phyloP scores from a whole-genome alignment of 305 asterid species.

The Fraxinus floribunda region DNA sequence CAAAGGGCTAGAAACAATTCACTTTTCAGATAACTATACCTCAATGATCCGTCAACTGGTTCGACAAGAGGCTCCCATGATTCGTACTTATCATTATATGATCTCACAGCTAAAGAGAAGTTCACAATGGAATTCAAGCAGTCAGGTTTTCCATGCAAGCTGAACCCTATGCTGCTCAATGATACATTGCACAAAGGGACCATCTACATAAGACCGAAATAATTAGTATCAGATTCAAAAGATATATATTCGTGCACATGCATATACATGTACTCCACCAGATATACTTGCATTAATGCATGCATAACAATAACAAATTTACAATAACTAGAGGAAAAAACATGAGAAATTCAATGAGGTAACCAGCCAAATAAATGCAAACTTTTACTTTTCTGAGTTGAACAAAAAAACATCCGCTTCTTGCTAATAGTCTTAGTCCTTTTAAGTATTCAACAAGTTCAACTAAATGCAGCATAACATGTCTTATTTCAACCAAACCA shows the following conservation, averaged over 20 bases:
- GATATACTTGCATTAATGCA: background rate
- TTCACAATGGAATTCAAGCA: slow-evolving; percentile 52
- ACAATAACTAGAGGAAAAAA: background rate
- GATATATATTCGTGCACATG: background rate
- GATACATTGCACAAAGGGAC: slow-evolving; percentile 92
- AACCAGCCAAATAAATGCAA: background rate
- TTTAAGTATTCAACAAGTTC: background rate
- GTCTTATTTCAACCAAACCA: background rate
- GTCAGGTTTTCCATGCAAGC: slow-evolving; percentile 64
- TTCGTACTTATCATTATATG: slow-evolving; percentile 87
- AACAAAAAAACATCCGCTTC: background rate
- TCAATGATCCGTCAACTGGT: slow-evolving; percentile 79
- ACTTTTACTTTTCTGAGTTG: background rate
- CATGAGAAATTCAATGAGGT: background rate
- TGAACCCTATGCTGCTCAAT: slow-evolving; percentile 66
- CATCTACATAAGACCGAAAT: slow-evolving; percentile 54
- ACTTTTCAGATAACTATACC: slow-evolving; percentile 47
- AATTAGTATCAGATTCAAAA: slow-evolving; percentile 23
- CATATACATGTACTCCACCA: background rate
- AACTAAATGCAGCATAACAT: background rate
- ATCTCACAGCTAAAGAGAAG: slow-evolving; percentile 77
- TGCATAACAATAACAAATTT: background rate
- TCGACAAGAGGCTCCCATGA: slow-evolving; percentile 98
- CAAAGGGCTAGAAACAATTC: slow-evolving; percentile 16
- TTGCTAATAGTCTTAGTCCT: background rate